phyloP scores from a whole-genome alignment of 768 basidiomycete species.

The Russula earlei region DNA sequence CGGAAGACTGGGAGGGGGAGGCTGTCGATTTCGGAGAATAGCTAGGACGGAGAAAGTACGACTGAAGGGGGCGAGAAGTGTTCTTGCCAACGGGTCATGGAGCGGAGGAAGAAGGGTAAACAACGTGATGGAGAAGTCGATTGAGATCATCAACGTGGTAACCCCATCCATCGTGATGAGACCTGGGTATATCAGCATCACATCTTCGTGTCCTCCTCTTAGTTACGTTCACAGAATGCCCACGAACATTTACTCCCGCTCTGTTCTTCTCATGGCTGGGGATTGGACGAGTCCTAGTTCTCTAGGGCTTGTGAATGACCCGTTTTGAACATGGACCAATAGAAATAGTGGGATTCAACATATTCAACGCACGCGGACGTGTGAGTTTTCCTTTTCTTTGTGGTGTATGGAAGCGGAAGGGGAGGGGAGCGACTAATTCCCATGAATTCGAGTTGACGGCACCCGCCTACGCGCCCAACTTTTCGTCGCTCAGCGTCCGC shows the following conservation, averaged over 20 bases:
- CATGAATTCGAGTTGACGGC: neutral
- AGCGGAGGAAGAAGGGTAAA: constrained; percentile 3
- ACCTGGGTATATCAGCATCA: neutral
- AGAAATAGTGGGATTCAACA: no score
- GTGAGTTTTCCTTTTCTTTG: neutral
- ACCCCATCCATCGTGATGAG: neutral
- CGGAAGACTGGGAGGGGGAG: neutral
- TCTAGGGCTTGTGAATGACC: neutral
- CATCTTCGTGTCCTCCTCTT: neutral
- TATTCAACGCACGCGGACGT: no score
- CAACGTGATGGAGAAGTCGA: neutral
- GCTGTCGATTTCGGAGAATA: neutral
- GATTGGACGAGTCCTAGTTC: neutral
- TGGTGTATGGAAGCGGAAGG: neutral
- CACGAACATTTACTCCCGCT: neutral
- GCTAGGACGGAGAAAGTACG: neutral
- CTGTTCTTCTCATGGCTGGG: neutral
- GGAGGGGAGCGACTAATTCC: neutral
- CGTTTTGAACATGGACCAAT: neutral
- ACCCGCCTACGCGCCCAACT: neutral
- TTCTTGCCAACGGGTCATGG: neutral
- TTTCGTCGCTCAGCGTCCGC: neutral
- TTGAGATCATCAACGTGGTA: neutral
- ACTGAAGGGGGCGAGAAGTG: neutral
- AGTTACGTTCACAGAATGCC: constrained; percentile 14